These are phyloP conservation scores for Trypanosoma vivax DNA, from an alignment of 208 protist species.

Conservation along the genomic window DNA sequence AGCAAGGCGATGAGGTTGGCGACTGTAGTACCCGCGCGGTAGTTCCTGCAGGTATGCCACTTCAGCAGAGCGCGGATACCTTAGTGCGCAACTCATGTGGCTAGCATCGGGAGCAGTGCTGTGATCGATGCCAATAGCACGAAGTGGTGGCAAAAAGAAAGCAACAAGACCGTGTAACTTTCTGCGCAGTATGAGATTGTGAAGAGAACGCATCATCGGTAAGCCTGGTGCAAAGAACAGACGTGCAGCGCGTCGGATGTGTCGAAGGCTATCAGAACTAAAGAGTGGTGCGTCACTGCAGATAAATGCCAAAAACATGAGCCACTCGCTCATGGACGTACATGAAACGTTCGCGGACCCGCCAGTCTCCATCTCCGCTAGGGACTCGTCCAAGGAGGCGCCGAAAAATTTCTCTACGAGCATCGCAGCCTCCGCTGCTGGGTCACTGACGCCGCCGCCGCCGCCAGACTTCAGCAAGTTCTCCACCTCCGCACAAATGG, in stretches of 20 bases:
- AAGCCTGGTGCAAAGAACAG: conserved; percentile 12
- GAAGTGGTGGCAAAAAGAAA: conserved; percentile 60
- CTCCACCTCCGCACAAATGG: conserved; percentile 14
- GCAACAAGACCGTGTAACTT: conserved; percentile 38
- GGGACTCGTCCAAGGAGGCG: conserved; percentile 15
- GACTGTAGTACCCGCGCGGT: conserved; percentile 36
- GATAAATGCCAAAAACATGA: conserved; percentile 50
- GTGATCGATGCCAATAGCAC: conserved; percentile 65
- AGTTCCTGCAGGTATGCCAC: conserved; percentile 53
- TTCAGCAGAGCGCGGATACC: conserved; percentile 23
- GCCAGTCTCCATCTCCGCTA: background rate
- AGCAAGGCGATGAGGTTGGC: conserved; percentile 21
- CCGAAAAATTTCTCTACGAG: conserved; percentile 16
- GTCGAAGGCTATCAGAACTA: conserved; percentile 12
- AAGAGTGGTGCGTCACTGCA: conserved; percentile 24
- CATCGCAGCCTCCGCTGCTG: background rate
- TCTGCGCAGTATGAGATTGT: conserved; percentile 33
- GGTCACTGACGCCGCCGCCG: background rate
- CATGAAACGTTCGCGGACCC: background rate
- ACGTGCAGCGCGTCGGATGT: conserved; percentile 24
- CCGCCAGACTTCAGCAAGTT: background rate
- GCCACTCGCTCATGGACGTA: conserved; percentile 23
- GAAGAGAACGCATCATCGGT: conserved; percentile 27
- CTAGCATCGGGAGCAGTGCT: conserved; percentile 21
- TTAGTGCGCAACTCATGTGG: conserved; percentile 24